Evolutionary conservation across 2,329 filamentous ascomycete species (phyloP), one percentile per base, ranked within the genome.

Genomic region (Nannizziopsis barbatae): DNA sequence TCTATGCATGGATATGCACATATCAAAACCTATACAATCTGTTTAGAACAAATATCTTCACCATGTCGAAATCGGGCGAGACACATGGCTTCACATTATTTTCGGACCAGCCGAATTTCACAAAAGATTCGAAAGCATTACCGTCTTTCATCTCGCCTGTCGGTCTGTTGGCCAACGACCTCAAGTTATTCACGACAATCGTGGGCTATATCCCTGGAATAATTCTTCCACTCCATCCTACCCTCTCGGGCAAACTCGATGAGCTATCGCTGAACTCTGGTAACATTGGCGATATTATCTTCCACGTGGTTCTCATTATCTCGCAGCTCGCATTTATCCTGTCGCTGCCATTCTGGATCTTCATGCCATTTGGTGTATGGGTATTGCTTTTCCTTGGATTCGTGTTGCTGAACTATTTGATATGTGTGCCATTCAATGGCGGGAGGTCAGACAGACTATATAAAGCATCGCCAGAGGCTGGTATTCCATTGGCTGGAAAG

Each of bases 301-400:
- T 47, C 45, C 45, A 47, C 33, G 38, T n/a, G 5, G 12, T 47
- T 14, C 38, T 47, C n/a, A 47, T 47, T 22, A 18, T 47, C n/a
- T 40, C 22, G 3, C 45, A 47, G 22, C 14, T 40, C 32, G 27
- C 5, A 9, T 41, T 47, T 22, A 12, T 47, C 8, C 22, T 47
- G n/a, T 20, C 35, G 10, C 15, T 47, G 10, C 45, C 45, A 7
- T 33, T 47, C 14, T 40, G 36, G 9, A 18, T 47, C 2, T 32
- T 47, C 10, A 7, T 47, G 6, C 45, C 45, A 20, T 40, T 47
- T 15, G 32, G 20, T 33, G 5, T 41, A n/a, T 35, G 31, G 20
- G 9, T 47, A 10, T 6, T 22, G 2, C 33, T 17, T 22, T 47
- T 40, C 17, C 11, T 41, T 39, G 36, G 36, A 27, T 47, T 41